Percentiles rank a stretch among this genome's conserved stretches.
phyloP scores from a whole-genome alignment of 2,329 filamentous ascomycete genomes.

The Aspergillus thermomutatus region DNA sequence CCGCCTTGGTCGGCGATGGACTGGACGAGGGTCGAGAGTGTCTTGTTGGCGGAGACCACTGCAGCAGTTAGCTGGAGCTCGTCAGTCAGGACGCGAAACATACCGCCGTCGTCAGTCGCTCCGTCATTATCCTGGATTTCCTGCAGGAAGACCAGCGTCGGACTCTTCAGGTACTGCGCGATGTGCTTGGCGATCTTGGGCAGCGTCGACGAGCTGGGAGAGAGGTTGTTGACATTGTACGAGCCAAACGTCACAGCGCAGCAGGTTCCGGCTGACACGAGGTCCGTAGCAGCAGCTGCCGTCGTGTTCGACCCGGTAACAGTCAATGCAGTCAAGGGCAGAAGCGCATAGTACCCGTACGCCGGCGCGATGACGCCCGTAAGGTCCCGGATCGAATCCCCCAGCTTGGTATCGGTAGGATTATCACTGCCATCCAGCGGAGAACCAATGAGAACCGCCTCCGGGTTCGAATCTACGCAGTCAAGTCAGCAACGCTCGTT shows the following conservation, averaged over 20 bases:
- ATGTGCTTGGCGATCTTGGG: slow-evolving; percentile 62
- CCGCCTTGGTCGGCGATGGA: slow-evolving; percentile 52
- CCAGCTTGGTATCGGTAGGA: slow-evolving; percentile 58
- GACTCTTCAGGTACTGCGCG: slow-evolving; percentile 59
- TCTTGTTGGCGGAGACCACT: slow-evolving; percentile 55
- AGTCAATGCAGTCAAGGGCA: slow-evolving; percentile 59
- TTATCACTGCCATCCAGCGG: slow-evolving; percentile 65
- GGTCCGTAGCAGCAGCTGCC: slow-evolving; percentile 50
- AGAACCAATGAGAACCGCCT: slow-evolving; percentile 62
- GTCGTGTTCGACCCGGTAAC: slow-evolving; percentile 46
- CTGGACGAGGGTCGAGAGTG: slow-evolving; percentile 54
- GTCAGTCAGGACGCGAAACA: neutral
- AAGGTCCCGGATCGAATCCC: slow-evolving; percentile 62
- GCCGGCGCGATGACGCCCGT: slow-evolving; percentile 65
- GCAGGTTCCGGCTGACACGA: slow-evolving; percentile 51
- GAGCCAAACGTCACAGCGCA: slow-evolving; percentile 60
- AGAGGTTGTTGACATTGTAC: slow-evolving; percentile 70
- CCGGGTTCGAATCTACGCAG: slow-evolving; percentile 63
- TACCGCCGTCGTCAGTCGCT: slow-evolving; percentile 56
- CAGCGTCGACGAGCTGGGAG: slow-evolving; percentile 54
- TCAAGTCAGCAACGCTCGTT: neutral
- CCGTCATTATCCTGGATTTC: slow-evolving; percentile 69
- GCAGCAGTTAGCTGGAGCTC: neutral
- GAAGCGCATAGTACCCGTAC: slow-evolving; percentile 67
- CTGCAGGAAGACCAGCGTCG: slow-evolving; percentile 66